Base-by-base conservation (phyloP, 169 alveolate species). In the Eimeria falciformis region DNA sequence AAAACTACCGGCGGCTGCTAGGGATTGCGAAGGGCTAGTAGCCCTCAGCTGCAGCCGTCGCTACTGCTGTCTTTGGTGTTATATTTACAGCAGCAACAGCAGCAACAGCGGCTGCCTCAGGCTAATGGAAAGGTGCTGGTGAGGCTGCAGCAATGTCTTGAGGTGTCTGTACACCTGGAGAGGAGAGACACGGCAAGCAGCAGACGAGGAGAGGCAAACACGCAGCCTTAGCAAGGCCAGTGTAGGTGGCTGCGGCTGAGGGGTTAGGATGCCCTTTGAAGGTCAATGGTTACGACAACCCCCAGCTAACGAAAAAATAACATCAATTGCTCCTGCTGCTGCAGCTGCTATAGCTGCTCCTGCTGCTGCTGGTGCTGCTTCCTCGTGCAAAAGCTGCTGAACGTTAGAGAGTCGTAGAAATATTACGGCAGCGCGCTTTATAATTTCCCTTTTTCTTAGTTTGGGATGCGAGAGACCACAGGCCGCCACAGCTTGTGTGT, bases 21-120 rank as follows among this genome's bases (percentile, higher is more conserved):
- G n/a, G n/a, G n/a, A n/a, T n/a, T n/a, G n/a, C n/a, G n/a, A n/a
- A n/a, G n/a, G n/a, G 14, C 43, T 66, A 14, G 73, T 0, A 0
- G 29, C n/a, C n/a, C n/a, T n/a, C 73, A 21, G 73, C 73, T 62
- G 73, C 73, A 21, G 27, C 73, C 23, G 27, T n/a, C 23, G 73
- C 73, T 62, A 29, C 73, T 62, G 11, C 73, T 2, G 73, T 12
- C 2, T 14, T 12, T n/a, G 29, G 9, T 62, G 6, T 9, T 62
- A 23, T 62, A 7, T 29, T 2, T 62, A 29, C 73, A 21, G 73
- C 81, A 27, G 55, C n/a, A 27, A 23, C 55, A 11, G 55, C 11
- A 27, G 81, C 81, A 18, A 53, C 55, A 27, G 81, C 81, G 33
- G 81, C 81, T 69, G 81, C 55, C 40, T 46, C 55, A 12, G 55